phyloP scores from a whole-genome alignment of 108 stramenopile genomes.

The Fragilaria crotonensis region DNA sequence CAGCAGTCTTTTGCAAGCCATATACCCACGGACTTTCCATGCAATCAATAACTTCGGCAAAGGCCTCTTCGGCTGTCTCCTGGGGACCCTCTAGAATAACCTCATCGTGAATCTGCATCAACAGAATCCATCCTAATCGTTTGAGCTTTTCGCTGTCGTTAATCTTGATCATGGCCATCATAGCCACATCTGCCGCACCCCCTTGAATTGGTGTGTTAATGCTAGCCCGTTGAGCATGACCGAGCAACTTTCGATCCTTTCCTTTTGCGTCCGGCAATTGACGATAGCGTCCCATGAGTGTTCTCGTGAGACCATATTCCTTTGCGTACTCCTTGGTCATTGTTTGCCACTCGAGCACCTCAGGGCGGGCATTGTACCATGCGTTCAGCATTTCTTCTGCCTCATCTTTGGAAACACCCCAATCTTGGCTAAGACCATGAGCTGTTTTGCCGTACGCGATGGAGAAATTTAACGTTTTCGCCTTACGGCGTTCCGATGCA shows the following conservation, averaged over 20 bases:
- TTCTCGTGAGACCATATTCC: constrained; percentile 69
- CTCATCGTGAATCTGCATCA: constrained; percentile 99
- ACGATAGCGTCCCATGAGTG: constrained; percentile 95
- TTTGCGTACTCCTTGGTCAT: constrained; percentile 65
- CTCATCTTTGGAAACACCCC: constrained; percentile 85
- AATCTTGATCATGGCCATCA: constrained; percentile 99
- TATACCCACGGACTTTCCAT: constrained; percentile 96
- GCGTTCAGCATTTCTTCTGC: constrained; percentile 90
- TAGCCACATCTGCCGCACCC: constrained; percentile 97
- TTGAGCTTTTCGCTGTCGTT: constrained; percentile 69
- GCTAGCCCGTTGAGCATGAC: constrained; percentile 89
- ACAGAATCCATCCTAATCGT: constrained; percentile 89
- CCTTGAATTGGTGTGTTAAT: constrained; percentile 99
- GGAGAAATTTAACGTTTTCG: constrained; percentile 98
- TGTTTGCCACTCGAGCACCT: constrained; percentile 93
- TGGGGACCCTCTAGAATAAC: constrained; percentile 99
- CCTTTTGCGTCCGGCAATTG: constrained; percentile 80
- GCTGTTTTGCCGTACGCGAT: constrained; percentile 99
- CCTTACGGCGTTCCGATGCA: constrained; percentile 96
- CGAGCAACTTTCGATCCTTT: constrained; percentile 29
- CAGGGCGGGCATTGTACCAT: constrained; percentile 95
- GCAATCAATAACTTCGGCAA: constrained; percentile 74
- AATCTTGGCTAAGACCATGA: constrained; percentile 93
- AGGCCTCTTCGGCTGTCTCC: constrained; percentile 92
- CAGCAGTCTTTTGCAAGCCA: constrained; percentile 77